Evolutionary conservation across 306 rosid species (phyloP).

Genomic region (Vigna hirtella): DNA sequence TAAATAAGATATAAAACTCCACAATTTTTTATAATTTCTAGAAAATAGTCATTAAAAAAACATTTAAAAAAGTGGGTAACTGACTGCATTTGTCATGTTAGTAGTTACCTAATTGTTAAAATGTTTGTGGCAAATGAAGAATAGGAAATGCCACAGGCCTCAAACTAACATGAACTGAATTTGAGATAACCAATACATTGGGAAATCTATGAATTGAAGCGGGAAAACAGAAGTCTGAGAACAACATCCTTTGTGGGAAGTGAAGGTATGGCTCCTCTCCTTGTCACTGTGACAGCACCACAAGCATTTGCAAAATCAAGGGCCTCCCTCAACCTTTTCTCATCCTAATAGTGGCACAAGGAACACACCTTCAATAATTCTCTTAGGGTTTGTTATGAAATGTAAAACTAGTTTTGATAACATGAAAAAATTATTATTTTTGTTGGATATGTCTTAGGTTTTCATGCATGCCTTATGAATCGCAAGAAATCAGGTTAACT

Average conservation of each 20-base stretch:
- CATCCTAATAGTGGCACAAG: conserved; percentile 46
- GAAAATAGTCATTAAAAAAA: no score
- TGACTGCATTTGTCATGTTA: neutral
- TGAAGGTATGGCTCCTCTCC: conserved; percentile 50
- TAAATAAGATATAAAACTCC: no score
- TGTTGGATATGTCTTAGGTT: neutral
- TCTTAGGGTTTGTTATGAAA: neutral
- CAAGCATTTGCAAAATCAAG: conserved; percentile 53
- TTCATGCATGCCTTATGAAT: conserved; percentile 5
- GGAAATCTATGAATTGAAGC: neutral
- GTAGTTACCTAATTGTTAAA: neutral
- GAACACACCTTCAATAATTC: neutral
- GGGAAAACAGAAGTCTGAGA: conserved; percentile 19
- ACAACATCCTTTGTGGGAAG: conserved; percentile 46
- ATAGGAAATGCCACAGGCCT: neutral
- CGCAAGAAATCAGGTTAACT: neutral
- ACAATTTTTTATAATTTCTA: neutral
- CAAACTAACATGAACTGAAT: neutral
- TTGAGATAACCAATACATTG: neutral
- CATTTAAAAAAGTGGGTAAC: neutral
- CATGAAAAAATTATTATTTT: no score
- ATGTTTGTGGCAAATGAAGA: neutral
- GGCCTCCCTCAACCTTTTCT: conserved; percentile 44
- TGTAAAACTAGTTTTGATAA: no score
- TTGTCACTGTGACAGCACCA: conserved; percentile 43